Base-by-base conservation (phyloP, 495 filamentous ascomycete genomes). In the Aspergillus ellipticus region DNA sequence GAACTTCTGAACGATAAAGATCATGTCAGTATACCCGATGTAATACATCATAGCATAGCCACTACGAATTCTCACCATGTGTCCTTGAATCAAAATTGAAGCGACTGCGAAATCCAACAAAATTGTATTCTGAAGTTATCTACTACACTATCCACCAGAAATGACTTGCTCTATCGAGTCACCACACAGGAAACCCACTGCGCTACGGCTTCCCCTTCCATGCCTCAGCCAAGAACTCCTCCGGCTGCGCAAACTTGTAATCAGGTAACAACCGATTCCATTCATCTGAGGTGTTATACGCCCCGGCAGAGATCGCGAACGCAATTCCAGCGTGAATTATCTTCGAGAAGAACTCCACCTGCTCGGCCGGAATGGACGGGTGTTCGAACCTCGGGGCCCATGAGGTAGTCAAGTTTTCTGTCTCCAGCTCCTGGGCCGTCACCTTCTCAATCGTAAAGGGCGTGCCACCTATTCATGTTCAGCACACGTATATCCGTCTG, bases 181-280 rank as follows among this genome's bases (percentile, higher is more conserved):
- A 42, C 3, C 37, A 42, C 37, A 42, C 4, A 3, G 11, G 3
- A n/a, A 42, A 45, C 46, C 58, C 6, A 33, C 55, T 64, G 66
- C 48, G 61, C 55, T 64, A 67, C 48, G 61, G 54, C 59, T 77
- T 78, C 6, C 68, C 75, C 0, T 53, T 41, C 82, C 82, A 85
- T 0, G 64, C 68, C 47, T 74, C 56, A 0, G 59, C 51, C 17
- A 85, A 57, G 48, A 84, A 85, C 0, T 74, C 71, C 57, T 80
- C 75, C 5, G 68, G 56, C 19, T 61, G 13, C 15, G 71, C 76
- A 51, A 84, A 80, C 61, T 79, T 55, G 51, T 77, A 81, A 16
- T 81, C 75, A 0, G 81, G 78, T 21, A 85, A 59, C 20, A 84
- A 52, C 21, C 65, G 63, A 59, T 85, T 85, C 64, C 70, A 79